Percentiles rank a stretch among this genome's conserved stretches.
These are phyloP conservation scores for Phaeoacremonium minimum DNA, from an alignment of 2,329 filamentous ascomycete genomes.

Conservation along the genomic window DNA sequence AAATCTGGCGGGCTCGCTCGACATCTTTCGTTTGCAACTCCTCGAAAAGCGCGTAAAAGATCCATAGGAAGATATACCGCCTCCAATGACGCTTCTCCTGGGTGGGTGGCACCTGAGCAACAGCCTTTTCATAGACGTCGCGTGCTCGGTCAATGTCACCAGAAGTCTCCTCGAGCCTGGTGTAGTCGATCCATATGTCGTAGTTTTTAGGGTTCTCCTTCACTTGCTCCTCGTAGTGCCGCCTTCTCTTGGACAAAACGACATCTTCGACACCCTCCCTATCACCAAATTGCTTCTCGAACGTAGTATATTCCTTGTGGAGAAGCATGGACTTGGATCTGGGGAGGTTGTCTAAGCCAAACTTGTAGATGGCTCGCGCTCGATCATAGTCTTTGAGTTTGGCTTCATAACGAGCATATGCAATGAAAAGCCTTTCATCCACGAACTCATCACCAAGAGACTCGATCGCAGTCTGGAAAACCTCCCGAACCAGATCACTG, in stretches of 20 bases:
- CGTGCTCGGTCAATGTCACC: conserved; percentile 79
- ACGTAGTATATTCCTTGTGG: conserved; percentile 93
- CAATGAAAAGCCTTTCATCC: conserved; percentile 92
- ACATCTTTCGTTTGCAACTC: conserved; percentile 79
- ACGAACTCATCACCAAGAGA: conserved; percentile 90
- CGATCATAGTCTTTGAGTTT: conserved; percentile 95
- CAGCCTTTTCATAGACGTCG: conserved; percentile 92
- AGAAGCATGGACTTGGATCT: conserved; percentile 79
- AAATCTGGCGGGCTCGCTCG: conserved; percentile 81
- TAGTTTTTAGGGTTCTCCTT: conserved; percentile 96
- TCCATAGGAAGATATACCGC: conserved; percentile 94
- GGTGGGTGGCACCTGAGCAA: conserved; percentile 90
- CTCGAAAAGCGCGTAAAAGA: conserved; percentile 96
- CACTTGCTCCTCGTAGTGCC: conserved; percentile 91
- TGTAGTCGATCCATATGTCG: conserved; percentile 95
- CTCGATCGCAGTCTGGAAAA: conserved; percentile 85
- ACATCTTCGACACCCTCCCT: conserved; percentile 92
- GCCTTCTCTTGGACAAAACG: conserved; percentile 86
- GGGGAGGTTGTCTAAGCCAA: conserved; percentile 86
- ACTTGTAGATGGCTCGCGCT: conserved; percentile 92
- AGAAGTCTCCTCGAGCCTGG: conserved; percentile 80
- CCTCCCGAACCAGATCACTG: conserved; percentile 84
- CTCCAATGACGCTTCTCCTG: conserved; percentile 97
- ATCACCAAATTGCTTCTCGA: conserved; percentile 97
- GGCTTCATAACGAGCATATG: conserved; percentile 91